Evolutionary conservation across 179 eudicot species (phyloP).

Genomic region (Heliamphora pulchella): DNA sequence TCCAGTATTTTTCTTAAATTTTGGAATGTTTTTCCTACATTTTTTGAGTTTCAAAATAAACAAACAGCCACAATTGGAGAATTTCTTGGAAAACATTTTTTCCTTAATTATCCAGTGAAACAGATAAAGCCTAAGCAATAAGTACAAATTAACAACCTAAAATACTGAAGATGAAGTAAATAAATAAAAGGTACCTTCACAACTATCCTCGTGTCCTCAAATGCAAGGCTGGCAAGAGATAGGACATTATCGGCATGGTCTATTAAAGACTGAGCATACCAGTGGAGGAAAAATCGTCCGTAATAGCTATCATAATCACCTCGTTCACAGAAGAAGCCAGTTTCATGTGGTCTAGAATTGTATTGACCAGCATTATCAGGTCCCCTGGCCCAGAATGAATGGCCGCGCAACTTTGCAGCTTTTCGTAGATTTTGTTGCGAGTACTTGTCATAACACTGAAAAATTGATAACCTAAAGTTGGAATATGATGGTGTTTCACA

Average conservation of each 20-base stretch:
- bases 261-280: conserved; percentile 54
- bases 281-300: conserved; percentile 63
- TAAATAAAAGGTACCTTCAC: conserved; percentile 44
- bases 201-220: conserved; percentile 46
- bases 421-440: conserved; percentile 44
- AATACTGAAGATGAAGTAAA: not conserved
- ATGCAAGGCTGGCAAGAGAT: conserved; percentile 53
- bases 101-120: too few relatives aligned
- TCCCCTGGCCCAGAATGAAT: conserved; percentile 58
- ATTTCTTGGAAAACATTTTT: too few relatives aligned
- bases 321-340: conserved; percentile 57
- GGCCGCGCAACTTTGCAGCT: conserved; percentile 58
- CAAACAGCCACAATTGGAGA: too few relatives aligned
- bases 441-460: conserved; percentile 71
- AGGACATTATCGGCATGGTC: conserved; percentile 58
- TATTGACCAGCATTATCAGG: conserved; percentile 71
- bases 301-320: conserved; percentile 71
- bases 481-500: not conserved
- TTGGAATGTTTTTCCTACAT: too few relatives aligned
- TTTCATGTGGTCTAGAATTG: conserved; percentile 55
- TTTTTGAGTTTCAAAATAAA: too few relatives aligned
- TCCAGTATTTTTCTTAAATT: too few relatives aligned
- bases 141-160: not conserved
- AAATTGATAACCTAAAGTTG: conserved; percentile 4
- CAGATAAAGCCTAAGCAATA: not conserved